Base-by-base conservation (phyloP, 1,284 basidiomycete genomes). In the Tetrapyrgos nigripes region DNA sequence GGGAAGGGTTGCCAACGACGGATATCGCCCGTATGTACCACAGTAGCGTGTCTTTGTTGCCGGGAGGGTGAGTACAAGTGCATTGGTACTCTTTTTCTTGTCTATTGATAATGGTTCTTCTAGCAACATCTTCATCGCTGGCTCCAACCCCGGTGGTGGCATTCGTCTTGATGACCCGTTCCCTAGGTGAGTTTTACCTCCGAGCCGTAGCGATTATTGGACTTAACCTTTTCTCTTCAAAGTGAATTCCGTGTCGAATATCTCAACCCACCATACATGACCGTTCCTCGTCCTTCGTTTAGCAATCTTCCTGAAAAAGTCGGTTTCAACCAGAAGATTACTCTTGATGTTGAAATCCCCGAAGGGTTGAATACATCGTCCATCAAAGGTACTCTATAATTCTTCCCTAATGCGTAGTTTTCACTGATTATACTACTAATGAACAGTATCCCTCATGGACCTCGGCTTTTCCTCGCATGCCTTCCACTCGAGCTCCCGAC, bases 211-310 rank as follows among this genome's bases (percentile, higher is more conserved):
- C n/a, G n/a, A n/a, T n/a, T n/a, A n/a, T n/a, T n/a, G n/a, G n/a
- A n/a, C 37, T 11, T n/a, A 9, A 40, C 13, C 17, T 4, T 17
- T 17, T 40, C 4, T 40, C 11, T n/a, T 4, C 10, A n/a, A n/a
- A 83, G 79, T 43, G 81, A 82, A 68, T 82, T 79, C 66, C 68
- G 78, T 4, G 76, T 80, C 10, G 78, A 84, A 66, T 80, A 76
- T 61, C 72, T 82, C 40, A 75, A 78, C 65, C 79, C 82, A 21
- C 81, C 82, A 1, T 82, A 76, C 71, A 75, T 75, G 66, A 70
- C 68, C 29, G 62, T 31, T 11, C 58, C 62, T 2, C 76, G 80
- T n/a, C 82, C 81, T 2, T 66, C 62, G 5, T 68, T 78, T 50
- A 60, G 66, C 27, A 73, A 68, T 29, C 63, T 74, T 4, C 80